Percentiles rank a stretch among this genome's conserved stretches.
Evolutionary conservation across 169 alveolate genomes (phyloP).

Genomic region (Plasmodium gaboni): DNA sequence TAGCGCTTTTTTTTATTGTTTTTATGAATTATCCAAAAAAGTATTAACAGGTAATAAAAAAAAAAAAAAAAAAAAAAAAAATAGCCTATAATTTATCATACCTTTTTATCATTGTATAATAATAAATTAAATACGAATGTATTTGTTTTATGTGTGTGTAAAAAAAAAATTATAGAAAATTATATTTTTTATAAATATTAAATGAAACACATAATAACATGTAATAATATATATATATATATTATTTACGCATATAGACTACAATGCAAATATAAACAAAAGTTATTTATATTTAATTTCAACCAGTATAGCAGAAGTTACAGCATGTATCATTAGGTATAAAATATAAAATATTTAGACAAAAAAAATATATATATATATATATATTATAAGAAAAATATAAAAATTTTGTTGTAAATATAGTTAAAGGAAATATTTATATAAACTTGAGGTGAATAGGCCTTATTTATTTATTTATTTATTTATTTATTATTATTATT

Average conservation of each 20-base stretch:
- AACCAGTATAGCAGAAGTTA: constrained; percentile 55
- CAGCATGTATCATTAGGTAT: constrained; percentile 42
- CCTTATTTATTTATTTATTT: too few species aligned
- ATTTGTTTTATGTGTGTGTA: too few species aligned
- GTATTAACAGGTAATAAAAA: constrained; percentile 34
- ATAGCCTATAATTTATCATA: too few species aligned
- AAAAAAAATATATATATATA: neutral
- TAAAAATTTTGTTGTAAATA: neutral
- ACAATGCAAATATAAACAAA: constrained; percentile 45
- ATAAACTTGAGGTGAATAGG: too few species aligned
- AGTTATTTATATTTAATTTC: constrained; percentile 46
- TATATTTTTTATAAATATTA: neutral
- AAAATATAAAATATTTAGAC: neutral
- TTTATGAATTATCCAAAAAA: constrained; percentile 85
- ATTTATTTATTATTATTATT: too few species aligned
- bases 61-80: too few species aligned
- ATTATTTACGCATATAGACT: constrained; percentile 12
- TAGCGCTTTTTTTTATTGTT: constrained; percentile 84
- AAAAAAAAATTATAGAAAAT: neutral
- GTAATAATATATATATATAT: constrained; percentile 3
- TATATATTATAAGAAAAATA: neutral
- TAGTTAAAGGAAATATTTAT: too few species aligned
- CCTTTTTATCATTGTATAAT: neutral
- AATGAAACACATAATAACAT: neutral
- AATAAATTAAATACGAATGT: too few species aligned